Conservation (phyloP, 257 asterid species). For the Solanum gandarillasii region DNA sequence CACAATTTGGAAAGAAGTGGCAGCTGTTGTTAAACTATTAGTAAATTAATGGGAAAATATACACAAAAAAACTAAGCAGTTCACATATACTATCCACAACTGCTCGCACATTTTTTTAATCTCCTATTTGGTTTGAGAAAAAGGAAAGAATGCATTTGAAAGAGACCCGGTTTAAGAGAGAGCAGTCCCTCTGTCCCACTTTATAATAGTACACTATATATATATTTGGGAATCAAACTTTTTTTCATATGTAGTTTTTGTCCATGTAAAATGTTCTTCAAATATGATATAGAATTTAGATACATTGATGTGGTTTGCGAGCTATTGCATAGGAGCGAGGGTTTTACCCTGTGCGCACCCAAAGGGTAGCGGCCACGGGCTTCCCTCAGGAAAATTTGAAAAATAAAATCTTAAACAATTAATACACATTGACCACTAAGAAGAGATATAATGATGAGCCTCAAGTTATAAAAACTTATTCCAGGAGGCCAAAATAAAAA, state of each 20-base stretch:
- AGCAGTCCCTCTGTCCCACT: neutral
- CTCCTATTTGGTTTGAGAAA: neutral
- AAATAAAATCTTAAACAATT: no score
- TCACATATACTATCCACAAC: neutral
- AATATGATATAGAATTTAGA: no score
- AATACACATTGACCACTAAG: neutral
- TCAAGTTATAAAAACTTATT: no score
- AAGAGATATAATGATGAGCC: no score
- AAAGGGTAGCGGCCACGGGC: neutral
- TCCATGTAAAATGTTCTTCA: no score
- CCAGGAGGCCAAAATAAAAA: no score
- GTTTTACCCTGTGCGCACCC: neutral
- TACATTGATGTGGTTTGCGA: neutral
- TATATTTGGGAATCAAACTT: neutral
- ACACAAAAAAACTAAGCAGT: neutral
- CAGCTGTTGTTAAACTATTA: neutral
- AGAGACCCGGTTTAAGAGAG: neutral
- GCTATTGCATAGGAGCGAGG: neutral
- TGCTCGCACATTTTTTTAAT: neutral
- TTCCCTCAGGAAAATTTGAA: neutral
- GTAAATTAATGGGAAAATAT: neutral
- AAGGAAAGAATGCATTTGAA: neutral
- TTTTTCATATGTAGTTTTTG: no score
- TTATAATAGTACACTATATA: neutral
- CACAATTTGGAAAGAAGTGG: neutral